These are phyloP conservation scores for Leccinellum rugosiceps DNA, from an alignment of 768 basidiomycete genomes.

Conservation along the genomic window DNA sequence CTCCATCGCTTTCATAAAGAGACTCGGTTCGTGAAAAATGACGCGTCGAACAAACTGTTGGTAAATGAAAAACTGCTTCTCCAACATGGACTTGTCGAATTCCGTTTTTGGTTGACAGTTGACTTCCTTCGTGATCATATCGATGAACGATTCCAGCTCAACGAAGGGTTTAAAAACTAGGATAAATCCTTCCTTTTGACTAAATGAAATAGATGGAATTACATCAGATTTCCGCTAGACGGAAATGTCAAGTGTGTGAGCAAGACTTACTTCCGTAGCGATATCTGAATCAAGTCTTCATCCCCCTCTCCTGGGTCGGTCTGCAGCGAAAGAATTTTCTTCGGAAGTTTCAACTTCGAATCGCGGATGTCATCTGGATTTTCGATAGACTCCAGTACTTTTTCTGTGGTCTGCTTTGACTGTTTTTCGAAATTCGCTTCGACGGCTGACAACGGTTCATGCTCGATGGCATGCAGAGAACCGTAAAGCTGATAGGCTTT, in stretches of 20 bases:
- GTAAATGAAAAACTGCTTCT: not conserved
- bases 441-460: not conserved
- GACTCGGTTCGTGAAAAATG: constrained; percentile 27
- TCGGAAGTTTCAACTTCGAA: not conserved
- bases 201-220: not conserved
- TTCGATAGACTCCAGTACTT: not conserved
- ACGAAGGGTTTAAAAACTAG: not conserved
- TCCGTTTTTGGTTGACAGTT: not conserved
- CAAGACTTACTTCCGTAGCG: constrained; percentile 9
- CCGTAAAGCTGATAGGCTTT: constrained; percentile 18
- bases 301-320: not conserved
- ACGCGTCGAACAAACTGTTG: constrained; percentile 30
- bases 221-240: not conserved
- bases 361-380: not conserved
- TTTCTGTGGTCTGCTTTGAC: not conserved
- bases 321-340: not conserved
- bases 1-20: constrained; percentile 28
- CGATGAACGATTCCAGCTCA: constrained; percentile 3
- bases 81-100: not conserved
- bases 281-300: constrained; percentile 18
- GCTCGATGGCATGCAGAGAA: constrained; percentile 3
- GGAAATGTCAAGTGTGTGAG: not conserved
- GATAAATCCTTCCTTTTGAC: constrained; percentile 5
- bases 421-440: not conserved
- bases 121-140: not conserved